These are phyloP conservation scores for Petunia axillaris DNA, from an alignment of 257 asterid genomes.

Conservation along the genomic window DNA sequence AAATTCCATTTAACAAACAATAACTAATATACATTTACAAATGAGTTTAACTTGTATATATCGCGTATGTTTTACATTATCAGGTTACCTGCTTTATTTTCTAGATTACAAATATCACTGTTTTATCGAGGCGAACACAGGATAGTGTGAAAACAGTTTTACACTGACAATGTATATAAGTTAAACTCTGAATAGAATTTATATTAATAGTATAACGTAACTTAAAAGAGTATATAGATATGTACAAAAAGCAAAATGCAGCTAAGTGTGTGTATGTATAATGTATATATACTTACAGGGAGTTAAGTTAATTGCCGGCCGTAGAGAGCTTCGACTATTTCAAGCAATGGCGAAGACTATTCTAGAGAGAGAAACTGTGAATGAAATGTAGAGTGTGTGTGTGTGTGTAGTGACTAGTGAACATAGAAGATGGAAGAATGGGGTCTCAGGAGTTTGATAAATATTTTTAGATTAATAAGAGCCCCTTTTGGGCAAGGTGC, in stretches of 20 bases:
- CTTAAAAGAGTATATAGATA: not conserved
- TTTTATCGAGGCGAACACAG: too few species aligned
- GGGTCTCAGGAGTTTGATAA: not conserved
- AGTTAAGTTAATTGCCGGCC: constrained; percentile 49
- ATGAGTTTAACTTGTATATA: constrained; percentile 17
- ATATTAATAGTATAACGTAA: too few species aligned
- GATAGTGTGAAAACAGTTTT: too few species aligned
- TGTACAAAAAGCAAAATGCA: not conserved
- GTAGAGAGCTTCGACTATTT: constrained; percentile 45
- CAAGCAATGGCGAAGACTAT: constrained; percentile 20
- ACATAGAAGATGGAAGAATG: constrained; percentile 18
- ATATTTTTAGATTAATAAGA: not conserved
- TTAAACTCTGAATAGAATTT: too few species aligned
- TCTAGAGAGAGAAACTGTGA: constrained; percentile 34
- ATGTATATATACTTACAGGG: constrained; percentile 16
- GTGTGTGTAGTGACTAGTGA: constrained; percentile 14
- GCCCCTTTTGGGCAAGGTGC: too few species aligned
- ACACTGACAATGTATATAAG: too few species aligned
- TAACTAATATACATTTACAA: not conserved
- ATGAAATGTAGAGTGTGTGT: constrained; percentile 26
- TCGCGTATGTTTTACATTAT: not conserved
- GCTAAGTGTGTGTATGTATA: constrained; percentile 7
- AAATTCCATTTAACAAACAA: not conserved
- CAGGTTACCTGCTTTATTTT: too few species aligned
- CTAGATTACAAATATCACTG: too few species aligned